These are phyloP conservation scores for Firmiana major DNA, from an alignment of 345 rosid species.

Conservation along the genomic window DNA sequence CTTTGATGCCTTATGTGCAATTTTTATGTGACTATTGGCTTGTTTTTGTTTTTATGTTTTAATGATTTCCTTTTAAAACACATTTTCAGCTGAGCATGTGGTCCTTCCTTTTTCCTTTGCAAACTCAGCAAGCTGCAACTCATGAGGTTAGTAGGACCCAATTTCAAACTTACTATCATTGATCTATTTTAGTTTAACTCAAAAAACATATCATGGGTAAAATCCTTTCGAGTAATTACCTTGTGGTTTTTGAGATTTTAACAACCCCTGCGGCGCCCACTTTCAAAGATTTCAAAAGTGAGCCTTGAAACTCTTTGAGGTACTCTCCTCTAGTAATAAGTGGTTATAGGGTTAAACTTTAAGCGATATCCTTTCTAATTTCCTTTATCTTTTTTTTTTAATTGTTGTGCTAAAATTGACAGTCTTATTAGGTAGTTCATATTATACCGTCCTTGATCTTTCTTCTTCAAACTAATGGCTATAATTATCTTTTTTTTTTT, in stretches of 20 bases:
- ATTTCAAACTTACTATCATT: neutral
- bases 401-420: no score
- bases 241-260: no score
- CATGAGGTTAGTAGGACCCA: slow-evolving; percentile 47
- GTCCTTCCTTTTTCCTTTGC: slow-evolving; percentile 59
- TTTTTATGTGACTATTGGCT: neutral
- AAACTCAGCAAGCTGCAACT: slow-evolving; percentile 42
- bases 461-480: neutral
- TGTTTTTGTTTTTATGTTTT: neutral
- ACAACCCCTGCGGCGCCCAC: no score
- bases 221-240: no score
- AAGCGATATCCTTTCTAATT: neutral
- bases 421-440: no score
- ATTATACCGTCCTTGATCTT: neutral
- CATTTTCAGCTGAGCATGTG: slow-evolving; percentile 79
- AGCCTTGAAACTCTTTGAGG: no score
- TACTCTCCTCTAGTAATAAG: neutral
- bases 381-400: no score
- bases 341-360: neutral
- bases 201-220: no score
- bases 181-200: no score
- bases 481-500: neutral
- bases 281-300: no score
- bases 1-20: neutral
- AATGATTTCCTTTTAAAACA: slow-evolving; percentile 15